These are phyloP conservation scores for Pseudogymnoascus sp. DNA, from an alignment of 2,329 filamentous ascomycete species.

Conservation along the genomic window DNA sequence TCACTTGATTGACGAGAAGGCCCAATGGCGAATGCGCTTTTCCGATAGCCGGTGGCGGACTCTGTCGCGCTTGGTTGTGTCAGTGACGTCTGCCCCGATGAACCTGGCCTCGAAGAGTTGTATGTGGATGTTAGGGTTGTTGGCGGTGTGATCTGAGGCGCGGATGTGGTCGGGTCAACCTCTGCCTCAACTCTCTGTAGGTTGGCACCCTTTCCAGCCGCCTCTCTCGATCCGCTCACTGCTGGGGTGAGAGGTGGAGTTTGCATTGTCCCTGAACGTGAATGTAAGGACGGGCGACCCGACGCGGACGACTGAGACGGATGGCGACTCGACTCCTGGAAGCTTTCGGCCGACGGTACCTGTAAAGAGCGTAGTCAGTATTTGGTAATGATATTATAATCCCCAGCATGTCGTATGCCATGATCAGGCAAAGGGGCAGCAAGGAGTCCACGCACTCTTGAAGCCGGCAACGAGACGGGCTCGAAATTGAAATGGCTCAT, in stretches of 20 bases:
- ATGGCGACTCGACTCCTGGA: constrained; percentile 52
- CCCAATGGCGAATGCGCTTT: constrained; percentile 25
- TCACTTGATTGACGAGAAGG: constrained; percentile 13
- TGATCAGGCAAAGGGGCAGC: constrained; percentile 19
- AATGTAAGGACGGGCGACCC: constrained; percentile 56
- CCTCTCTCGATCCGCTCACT: constrained; percentile 57
- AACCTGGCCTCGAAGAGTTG: constrained; percentile 25
- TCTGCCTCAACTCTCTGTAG: constrained; percentile 31
- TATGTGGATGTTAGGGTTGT: constrained; percentile 37
- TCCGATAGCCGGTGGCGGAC: background rate
- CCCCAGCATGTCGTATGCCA: background rate
- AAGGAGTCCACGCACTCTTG: constrained; percentile 54
- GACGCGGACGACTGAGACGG: constrained; percentile 55
- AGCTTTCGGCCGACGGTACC: constrained; percentile 53
- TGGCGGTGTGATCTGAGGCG: constrained; percentile 59
- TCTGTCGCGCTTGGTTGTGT: constrained; percentile 6
- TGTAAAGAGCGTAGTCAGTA: constrained; percentile 27
- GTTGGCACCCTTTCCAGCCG: constrained; percentile 27
- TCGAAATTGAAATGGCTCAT: constrained; percentile 86
- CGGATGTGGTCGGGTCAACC: constrained; percentile 46
- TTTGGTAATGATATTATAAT: background rate
- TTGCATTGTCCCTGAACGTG: constrained; percentile 63
- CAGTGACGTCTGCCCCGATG: constrained; percentile 24
- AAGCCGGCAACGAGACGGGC: constrained; percentile 77
- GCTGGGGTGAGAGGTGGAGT: constrained; percentile 86